Conservation (phyloP, 345 rosid genomes). For the Heritiera littoralis region DNA sequence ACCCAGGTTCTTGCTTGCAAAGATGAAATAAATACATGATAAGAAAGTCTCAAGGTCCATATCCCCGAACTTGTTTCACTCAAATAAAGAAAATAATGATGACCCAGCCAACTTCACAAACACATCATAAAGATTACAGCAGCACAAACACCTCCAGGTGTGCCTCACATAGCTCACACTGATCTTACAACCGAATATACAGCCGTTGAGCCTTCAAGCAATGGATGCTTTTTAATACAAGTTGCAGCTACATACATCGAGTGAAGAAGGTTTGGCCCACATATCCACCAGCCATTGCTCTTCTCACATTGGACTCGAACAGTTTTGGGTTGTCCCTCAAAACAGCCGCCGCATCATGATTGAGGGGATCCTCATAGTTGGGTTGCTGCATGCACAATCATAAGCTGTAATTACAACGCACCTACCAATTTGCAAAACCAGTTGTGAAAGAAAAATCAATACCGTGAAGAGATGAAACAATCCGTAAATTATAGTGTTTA, state of each 20-base stretch:
- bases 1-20: not conserved
- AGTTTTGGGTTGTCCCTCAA: conserved; percentile 51
- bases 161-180: conserved; percentile 4
- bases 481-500: conserved; percentile 55
- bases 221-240: conserved; percentile 4
- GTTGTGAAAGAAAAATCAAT: conserved; percentile 16
- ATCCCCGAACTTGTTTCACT: conserved; percentile 22
- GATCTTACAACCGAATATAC: conserved; percentile 27
- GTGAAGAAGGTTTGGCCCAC: conserved; percentile 47
- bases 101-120: conserved; percentile 25
- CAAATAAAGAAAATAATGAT: conserved; percentile 16
- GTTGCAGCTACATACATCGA: conserved; percentile 39
- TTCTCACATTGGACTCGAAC: conserved; percentile 54
- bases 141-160: conserved; percentile 20
- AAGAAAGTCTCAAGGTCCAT: conserved; percentile 17
- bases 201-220: conserved; percentile 14
- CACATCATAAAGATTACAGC: conserved; percentile 25
- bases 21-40: conserved; percentile 1
- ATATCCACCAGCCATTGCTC: conserved; percentile 55
- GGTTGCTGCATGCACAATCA: conserved; percentile 43
- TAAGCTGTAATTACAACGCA: not conserved
- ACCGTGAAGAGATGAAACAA: conserved; percentile 57
- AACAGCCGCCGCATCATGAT: conserved; percentile 58
- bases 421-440: not conserved
- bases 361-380: conserved; percentile 59